phyloP scores from a whole-genome alignment of 2,329 filamentous ascomycete species.

The Exophiala xenobiotica region DNA sequence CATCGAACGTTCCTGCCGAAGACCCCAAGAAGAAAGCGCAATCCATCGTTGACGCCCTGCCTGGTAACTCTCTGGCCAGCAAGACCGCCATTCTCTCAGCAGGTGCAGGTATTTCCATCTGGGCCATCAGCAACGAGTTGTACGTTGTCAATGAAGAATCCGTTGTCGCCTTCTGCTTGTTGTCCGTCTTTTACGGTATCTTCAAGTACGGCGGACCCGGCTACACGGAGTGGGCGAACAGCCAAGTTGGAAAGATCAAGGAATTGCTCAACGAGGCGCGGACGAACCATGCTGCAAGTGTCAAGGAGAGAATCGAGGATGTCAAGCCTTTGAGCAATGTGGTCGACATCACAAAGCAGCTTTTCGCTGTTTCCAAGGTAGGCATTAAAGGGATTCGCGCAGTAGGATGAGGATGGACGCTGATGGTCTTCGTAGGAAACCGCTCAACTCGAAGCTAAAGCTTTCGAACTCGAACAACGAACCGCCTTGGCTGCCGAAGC shows the following conservation, averaged over 20 bases:
- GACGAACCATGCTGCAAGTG: conserved; percentile 90
- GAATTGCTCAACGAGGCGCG: conserved; percentile 91
- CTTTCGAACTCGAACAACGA: conserved; percentile 95
- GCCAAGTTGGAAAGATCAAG: conserved; percentile 88
- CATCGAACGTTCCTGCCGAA: conserved; percentile 76
- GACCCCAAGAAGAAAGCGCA: conserved; percentile 97
- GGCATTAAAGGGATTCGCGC: conserved; percentile 30
- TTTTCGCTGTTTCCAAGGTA: conserved; percentile 98
- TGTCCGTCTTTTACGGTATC: conserved; percentile 88
- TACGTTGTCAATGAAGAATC: conserved; percentile 99
- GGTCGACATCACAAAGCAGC: conserved; percentile 92
- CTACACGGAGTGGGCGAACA: conserved; percentile 90
- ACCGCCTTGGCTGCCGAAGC: conserved; percentile 89
- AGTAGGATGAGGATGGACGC: background rate
- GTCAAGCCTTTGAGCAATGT: conserved; percentile 94
- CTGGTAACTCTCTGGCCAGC: conserved; percentile 86
- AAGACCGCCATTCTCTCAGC: conserved; percentile 98
- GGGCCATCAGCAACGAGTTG: conserved; percentile 98
- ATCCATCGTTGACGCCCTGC: conserved; percentile 88
- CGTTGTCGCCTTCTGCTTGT: conserved; percentile 85
- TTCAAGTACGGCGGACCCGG: conserved; percentile 91
- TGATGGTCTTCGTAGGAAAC: conserved; percentile 67
- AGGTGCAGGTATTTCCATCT: conserved; percentile 83
- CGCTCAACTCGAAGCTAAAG: conserved; percentile 90
- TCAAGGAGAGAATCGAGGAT: conserved; percentile 89